Conservation (phyloP, 106 monocot species). For the Agapanthus africanus region DNA sequence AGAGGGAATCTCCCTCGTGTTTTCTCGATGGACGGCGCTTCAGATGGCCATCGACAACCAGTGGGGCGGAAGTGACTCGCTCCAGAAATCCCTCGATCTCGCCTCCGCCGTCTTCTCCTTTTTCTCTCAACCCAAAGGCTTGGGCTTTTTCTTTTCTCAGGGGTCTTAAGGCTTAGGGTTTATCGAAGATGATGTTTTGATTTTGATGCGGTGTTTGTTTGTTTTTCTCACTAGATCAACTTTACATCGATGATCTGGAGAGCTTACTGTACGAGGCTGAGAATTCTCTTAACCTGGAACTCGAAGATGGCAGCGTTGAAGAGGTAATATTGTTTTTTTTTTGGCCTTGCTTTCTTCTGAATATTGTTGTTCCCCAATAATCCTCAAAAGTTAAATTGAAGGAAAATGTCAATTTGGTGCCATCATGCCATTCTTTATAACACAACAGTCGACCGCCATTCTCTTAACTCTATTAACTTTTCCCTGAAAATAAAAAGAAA, state of each 20-base stretch:
- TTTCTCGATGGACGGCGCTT: slow-evolving; percentile 44
- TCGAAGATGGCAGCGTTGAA: slow-evolving; percentile 38
- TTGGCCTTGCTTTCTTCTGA: too few species aligned
- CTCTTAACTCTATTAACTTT: too few species aligned
- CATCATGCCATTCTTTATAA: too few species aligned
- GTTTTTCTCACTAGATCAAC: slow-evolving; percentile 8
- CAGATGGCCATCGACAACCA: slow-evolving; percentile 40
- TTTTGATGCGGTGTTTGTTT: slow-evolving; percentile 15
- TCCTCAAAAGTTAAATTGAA: too few species aligned
- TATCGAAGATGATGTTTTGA: slow-evolving; percentile 19
- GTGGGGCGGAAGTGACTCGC: slow-evolving; percentile 45
- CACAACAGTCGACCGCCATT: too few species aligned
- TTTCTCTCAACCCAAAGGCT: slow-evolving; percentile 36
- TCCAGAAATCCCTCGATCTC: slow-evolving; percentile 27
- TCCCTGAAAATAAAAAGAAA: too few species aligned
- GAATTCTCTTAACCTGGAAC: slow-evolving; percentile 21
- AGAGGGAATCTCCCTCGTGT: slow-evolving; percentile 37
- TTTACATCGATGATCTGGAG: slow-evolving; percentile 39
- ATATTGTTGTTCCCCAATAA: too few species aligned
- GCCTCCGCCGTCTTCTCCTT: slow-evolving; percentile 29
- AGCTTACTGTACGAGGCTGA: slow-evolving; percentile 28
- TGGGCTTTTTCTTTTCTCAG: slow-evolving; percentile 10
- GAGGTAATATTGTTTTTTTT: slow-evolving; percentile 21
- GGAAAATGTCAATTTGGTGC: too few species aligned
- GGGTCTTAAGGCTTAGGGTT: neutral